These are phyloP conservation scores for Starmerella bombi DNA, from an alignment of 805 yeast genomes.

Conservation along the genomic window DNA sequence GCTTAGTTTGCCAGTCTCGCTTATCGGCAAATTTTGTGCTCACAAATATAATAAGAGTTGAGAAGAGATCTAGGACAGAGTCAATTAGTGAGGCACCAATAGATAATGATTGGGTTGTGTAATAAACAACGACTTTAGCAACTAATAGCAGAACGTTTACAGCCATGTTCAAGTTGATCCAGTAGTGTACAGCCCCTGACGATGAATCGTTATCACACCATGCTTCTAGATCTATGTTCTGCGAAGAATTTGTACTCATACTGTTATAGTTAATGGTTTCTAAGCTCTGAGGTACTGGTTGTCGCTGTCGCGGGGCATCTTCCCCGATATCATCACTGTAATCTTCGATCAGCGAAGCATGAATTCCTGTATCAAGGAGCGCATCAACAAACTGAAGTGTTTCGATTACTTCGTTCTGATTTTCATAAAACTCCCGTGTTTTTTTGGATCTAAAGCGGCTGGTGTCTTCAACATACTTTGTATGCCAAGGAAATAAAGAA, in stretches of 20 bases:
- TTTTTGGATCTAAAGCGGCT: constrained; percentile 19
- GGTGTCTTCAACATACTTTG: constrained; percentile 12
- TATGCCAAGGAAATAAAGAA: constrained; percentile 34
- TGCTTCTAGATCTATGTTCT: not conserved
- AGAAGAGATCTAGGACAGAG: constrained; percentile 57
- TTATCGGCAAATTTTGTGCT: constrained; percentile 35
- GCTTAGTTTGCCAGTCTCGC: constrained; percentile 35
- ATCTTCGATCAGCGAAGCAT: constrained; percentile 46
- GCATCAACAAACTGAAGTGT: constrained; percentile 48
- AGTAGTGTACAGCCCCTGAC: constrained; percentile 35
- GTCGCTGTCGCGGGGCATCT: constrained; percentile 19
- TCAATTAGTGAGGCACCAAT: constrained; percentile 68
- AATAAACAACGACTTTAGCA: constrained; percentile 48
- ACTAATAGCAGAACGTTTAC: constrained; percentile 42
- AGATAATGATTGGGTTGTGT: constrained; percentile 59
- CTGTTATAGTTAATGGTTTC: not conserved
- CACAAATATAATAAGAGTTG: constrained; percentile 57
- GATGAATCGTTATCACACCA: not conserved
- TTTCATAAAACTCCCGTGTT: constrained; percentile 34
- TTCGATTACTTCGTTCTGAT: constrained; percentile 48
- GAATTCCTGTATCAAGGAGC: constrained; percentile 58
- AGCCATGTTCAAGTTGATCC: constrained; percentile 51
- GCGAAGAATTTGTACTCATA: not conserved
- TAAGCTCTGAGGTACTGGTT: constrained; percentile 6
- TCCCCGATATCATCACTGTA: constrained; percentile 35